These are phyloP conservation scores for Barbarea vulgaris DNA, from an alignment of 345 rosid species.

Conservation along the genomic window DNA sequence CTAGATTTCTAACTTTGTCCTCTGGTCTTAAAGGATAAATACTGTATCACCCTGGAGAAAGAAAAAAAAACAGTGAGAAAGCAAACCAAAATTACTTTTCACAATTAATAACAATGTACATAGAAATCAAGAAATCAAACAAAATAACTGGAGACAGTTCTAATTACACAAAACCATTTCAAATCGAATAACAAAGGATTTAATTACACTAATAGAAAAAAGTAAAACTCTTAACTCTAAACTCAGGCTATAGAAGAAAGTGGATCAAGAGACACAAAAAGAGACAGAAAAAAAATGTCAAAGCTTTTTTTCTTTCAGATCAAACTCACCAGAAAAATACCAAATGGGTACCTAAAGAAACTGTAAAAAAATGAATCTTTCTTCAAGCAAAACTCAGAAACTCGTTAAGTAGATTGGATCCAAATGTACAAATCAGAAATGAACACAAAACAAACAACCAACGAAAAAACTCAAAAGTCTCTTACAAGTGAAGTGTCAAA, in stretches of 20 bases:
- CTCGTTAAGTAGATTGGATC: conserved; percentile 26
- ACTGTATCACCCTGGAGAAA: neutral
- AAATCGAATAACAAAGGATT: neutral
- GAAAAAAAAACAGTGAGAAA: conserved; percentile 10
- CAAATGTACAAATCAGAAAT: conserved; percentile 22
- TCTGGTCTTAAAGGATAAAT: conserved; percentile 8
- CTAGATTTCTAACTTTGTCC: conserved; percentile 12
- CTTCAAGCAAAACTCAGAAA: neutral
- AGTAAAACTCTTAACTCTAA: neutral
- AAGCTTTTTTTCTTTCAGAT: conserved; percentile 1
- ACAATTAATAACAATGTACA: neutral
- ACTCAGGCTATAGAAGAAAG: neutral
- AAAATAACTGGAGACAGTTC: neutral
- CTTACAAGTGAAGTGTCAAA: conserved; percentile 32
- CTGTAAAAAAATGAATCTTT: neutral
- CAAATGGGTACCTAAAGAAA: conserved; percentile 42
- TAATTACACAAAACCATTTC: neutral
- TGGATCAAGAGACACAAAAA: neutral
- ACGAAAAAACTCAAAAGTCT: neutral
- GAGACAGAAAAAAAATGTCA: neutral
- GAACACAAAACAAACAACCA: neutral
- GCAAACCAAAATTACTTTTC: conserved; percentile 10
- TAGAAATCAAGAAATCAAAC: conserved; percentile 13
- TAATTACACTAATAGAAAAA: neutral
- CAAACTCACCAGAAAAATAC: conserved; percentile 19